These are phyloP conservation scores for Verticillium tricorpus DNA, from an alignment of 2,329 filamentous ascomycete genomes.

Conservation along the genomic window DNA sequence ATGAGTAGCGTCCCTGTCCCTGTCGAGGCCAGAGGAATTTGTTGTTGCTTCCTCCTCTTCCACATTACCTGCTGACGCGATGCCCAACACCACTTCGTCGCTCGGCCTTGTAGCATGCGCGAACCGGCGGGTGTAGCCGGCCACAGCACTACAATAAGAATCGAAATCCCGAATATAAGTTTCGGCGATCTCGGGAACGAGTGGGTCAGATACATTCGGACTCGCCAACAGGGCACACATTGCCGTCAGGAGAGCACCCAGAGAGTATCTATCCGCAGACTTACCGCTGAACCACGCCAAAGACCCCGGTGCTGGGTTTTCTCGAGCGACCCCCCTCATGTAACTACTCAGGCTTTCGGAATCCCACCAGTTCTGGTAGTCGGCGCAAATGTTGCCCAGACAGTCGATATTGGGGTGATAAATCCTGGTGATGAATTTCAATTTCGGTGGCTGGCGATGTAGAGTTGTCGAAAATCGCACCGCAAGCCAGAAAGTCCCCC, in stretches of 20 bases:
- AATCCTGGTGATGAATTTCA: conserved; percentile 16
- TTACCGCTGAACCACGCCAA: conserved; percentile 8
- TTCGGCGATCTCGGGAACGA: conserved; percentile 17
- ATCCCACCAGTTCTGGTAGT: conserved; percentile 15
- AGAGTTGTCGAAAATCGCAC: conserved; percentile 4
- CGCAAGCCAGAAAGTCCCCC: conserved; percentile 16
- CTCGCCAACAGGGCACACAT: conserved; percentile 14
- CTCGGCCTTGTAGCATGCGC: no score
- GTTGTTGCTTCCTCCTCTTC: no score
- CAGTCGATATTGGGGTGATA: conserved; percentile 18
- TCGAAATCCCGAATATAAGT: conserved; percentile 13
- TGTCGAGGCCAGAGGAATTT: no score
- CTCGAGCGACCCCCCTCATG: neutral
- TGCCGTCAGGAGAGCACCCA: conserved; percentile 14
- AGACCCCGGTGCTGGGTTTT: no score
- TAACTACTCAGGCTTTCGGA: neutral
- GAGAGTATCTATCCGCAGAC: conserved; percentile 1
- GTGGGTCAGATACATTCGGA: conserved; percentile 15
- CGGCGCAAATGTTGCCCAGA: conserved; percentile 12
- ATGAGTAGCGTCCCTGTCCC: no score
- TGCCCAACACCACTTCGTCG: no score
- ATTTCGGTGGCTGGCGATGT: conserved; percentile 4
- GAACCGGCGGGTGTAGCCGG: no score
- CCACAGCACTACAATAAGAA: no score
- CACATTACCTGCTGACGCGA: no score